phyloP scores from a whole-genome alignment of 306 rosid species.

The Cucurbita argyrosperma region DNA sequence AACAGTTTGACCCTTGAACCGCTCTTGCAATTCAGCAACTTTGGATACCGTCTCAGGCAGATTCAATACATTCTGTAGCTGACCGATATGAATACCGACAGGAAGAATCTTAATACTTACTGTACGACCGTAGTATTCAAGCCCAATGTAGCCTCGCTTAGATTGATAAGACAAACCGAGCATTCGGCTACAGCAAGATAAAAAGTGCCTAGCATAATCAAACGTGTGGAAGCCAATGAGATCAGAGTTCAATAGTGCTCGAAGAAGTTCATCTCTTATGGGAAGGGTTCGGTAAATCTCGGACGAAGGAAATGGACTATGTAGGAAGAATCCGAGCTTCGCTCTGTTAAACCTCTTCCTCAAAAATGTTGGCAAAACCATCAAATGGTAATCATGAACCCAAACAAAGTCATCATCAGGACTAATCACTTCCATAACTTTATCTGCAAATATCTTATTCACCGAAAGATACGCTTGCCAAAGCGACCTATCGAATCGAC shows the following conservation, averaged over 20 bases:
- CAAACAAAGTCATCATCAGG: constrained; percentile 60
- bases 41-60: constrained; percentile 48
- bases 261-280: constrained; percentile 70
- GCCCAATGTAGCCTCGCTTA: constrained; percentile 84
- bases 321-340: constrained; percentile 49
- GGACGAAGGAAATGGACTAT: constrained; percentile 53
- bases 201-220: constrained; percentile 85
- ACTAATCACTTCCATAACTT: constrained; percentile 75
- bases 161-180: constrained; percentile 72
- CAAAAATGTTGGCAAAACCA: constrained; percentile 87
- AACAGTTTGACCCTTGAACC: constrained; percentile 50
- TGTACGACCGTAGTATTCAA: constrained; percentile 79
- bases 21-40: constrained; percentile 46
- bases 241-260: constrained; percentile 75
- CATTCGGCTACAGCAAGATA: constrained; percentile 87
- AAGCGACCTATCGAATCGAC: constrained; percentile 60
- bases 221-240: constrained; percentile 86
- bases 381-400: constrained; percentile 90
- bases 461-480: constrained; percentile 92
- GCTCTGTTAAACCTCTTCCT: constrained; percentile 47
- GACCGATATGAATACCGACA: constrained; percentile 79
- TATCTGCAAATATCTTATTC: constrained; percentile 89
- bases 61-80: constrained; percentile 50
- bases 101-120: constrained; percentile 67
- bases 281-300: constrained; percentile 76